These are phyloP conservation scores for Pythium grandisporangium DNA, from an alignment of 352 stramenopile genomes.

Conservation along the genomic window DNA sequence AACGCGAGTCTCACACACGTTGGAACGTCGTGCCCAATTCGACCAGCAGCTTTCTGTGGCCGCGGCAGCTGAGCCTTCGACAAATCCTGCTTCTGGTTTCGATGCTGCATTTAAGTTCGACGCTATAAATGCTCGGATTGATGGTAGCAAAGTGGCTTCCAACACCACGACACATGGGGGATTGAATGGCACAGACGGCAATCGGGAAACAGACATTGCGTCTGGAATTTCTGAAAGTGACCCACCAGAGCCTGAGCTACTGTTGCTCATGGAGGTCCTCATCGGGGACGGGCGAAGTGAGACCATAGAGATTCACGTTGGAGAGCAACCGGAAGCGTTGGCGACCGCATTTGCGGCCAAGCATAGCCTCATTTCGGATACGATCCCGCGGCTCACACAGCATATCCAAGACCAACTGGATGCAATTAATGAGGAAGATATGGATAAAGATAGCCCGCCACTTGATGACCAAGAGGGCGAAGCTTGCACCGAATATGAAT, in stretches of 20 bases:
- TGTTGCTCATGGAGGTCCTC: slow-evolving; percentile 71
- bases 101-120: too few species aligned
- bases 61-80: background rate
- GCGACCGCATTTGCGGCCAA: slow-evolving; percentile 38
- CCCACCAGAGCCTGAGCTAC: slow-evolving; percentile 22
- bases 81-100: background rate
- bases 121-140: too few species aligned
- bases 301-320: slow-evolving; percentile 56
- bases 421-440: slow-evolving; percentile 19
- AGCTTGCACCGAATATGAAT: background rate
- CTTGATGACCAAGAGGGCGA: background rate
- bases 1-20: slow-evolving; percentile 22
- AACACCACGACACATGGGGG: too few species aligned
- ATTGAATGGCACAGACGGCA: too few species aligned
- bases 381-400: slow-evolving; percentile 34
- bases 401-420: slow-evolving; percentile 56
- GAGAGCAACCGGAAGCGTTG: slow-evolving; percentile 32
- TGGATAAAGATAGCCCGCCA: slow-evolving; percentile 6
- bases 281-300: slow-evolving; percentile 59
- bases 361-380: slow-evolving; percentile 37
- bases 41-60: slow-evolving; percentile 13
- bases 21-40: slow-evolving; percentile 29
- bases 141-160: too few species aligned
- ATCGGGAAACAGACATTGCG: too few species aligned
- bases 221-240: too few species aligned